phyloP scores from a whole-genome alignment of 805 yeast species.

The Saccharomyces kudriavzevii region DNA sequence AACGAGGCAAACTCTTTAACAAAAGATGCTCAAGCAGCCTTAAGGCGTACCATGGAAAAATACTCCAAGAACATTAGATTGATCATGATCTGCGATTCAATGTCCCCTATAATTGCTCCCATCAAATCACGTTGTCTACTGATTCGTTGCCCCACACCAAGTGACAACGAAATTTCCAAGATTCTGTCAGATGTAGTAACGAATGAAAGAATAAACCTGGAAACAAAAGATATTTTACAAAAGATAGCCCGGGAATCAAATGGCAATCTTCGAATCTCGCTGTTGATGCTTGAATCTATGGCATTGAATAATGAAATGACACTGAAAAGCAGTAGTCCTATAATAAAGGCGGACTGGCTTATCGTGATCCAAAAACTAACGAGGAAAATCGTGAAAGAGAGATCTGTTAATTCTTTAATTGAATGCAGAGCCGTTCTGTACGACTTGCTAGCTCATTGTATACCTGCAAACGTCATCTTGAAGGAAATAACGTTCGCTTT shows the following conservation, averaged over 20 bases:
- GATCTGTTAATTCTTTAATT: constrained; percentile 49
- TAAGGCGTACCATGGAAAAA: constrained; percentile 93
- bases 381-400: constrained; percentile 45
- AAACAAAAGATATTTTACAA: constrained; percentile 38
- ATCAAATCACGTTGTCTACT: constrained; percentile 87
- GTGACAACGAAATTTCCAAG: constrained; percentile 43
- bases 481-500: constrained; percentile 50
- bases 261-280: constrained; percentile 69
- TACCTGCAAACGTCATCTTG: constrained; percentile 77
- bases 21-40: constrained; percentile 92
- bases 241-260: constrained; percentile 49
- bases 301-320: constrained; percentile 54
- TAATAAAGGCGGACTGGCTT: constrained; percentile 84
- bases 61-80: constrained; percentile 81
- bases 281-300: constrained; percentile 77
- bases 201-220: constrained; percentile 42
- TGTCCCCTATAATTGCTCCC: constrained; percentile 88
- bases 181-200: constrained; percentile 50
- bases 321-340: constrained; percentile 39
- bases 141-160: constrained; percentile 82
- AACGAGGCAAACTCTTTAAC: constrained; percentile 87
- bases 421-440: constrained; percentile 63
- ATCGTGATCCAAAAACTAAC: constrained; percentile 65
- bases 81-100: constrained; percentile 77
- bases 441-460: constrained; percentile 86